These are phyloP conservation scores for Hebeloma cylindrosporum DNA, from an alignment of 768 basidiomycete genomes.

Conservation along the genomic window DNA sequence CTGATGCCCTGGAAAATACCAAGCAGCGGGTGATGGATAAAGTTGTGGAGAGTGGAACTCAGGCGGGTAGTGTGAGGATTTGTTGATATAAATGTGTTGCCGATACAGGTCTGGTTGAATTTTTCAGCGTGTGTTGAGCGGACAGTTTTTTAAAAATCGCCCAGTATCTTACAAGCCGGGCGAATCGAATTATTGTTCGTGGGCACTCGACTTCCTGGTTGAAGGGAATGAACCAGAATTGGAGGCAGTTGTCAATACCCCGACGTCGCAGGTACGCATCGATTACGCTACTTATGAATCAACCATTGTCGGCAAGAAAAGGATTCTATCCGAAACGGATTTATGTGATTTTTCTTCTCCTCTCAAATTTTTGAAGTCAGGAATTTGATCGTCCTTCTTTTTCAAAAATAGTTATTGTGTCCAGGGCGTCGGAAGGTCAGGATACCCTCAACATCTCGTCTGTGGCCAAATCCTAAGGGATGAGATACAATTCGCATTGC, in stretches of 20 bases:
- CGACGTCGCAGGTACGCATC: conserved; percentile 16
- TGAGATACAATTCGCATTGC: conserved; percentile 47
- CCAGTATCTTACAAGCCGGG: conserved; percentile 51
- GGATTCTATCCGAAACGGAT: conserved; percentile 47
- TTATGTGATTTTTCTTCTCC: conserved; percentile 27
- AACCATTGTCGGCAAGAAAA: conserved; percentile 38
- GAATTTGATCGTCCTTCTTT: background rate
- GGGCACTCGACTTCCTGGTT: too few relatives aligned
- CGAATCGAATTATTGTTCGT: conserved; percentile 54
- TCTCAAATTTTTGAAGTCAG: background rate
- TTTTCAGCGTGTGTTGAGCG: background rate
- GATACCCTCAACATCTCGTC: conserved; percentile 51
- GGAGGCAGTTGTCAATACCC: conserved; percentile 11
- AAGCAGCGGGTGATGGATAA: conserved; percentile 42
- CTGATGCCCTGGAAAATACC: conserved; percentile 32
- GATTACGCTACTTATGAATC: conserved; percentile 36
- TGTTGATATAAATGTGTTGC: conserved; percentile 56
- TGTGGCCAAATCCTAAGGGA: conserved; percentile 51
- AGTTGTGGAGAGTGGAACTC: conserved; percentile 49
- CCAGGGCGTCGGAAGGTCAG: conserved; percentile 62
- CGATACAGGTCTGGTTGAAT: conserved; percentile 42
- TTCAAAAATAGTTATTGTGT: conserved; percentile 41
- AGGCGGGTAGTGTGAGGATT: conserved; percentile 43
- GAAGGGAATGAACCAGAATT: conserved; percentile 38
- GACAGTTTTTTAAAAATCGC: background rate